Conservation (phyloP, 2,329 filamentous ascomycete genomes). For the Pyrenophora teres region DNA sequence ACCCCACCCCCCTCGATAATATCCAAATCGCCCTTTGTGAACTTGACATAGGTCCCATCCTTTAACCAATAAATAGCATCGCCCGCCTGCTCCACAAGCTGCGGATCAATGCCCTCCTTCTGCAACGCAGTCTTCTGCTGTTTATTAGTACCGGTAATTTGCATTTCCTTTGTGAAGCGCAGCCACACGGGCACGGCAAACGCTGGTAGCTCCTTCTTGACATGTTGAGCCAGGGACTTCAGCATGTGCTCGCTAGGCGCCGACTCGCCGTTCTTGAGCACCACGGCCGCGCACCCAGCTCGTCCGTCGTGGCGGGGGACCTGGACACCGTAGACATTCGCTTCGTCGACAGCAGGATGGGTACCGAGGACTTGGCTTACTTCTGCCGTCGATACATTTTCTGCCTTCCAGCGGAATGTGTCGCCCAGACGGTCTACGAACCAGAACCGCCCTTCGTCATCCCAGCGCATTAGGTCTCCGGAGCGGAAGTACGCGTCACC, state of each 20-base stretch:
- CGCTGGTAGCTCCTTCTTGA: conserved; percentile 44
- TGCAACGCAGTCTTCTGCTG: conserved; percentile 51
- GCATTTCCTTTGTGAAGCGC: conserved; percentile 46
- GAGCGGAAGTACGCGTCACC: conserved; percentile 48
- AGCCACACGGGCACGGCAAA: conserved; percentile 55
- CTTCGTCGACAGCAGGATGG: conserved; percentile 48
- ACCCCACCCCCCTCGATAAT: conserved; percentile 32
- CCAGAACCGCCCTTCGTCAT: conserved; percentile 42
- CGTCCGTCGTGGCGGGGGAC: conserved; percentile 52
- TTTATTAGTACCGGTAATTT: conserved; percentile 55
- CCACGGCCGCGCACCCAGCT: conserved; percentile 52
- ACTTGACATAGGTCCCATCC: conserved; percentile 34
- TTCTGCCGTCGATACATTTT: conserved; percentile 54
- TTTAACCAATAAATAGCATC: conserved; percentile 51
- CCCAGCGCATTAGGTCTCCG: conserved; percentile 42
- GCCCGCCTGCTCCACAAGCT: conserved; percentile 41
- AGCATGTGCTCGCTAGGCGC: conserved; percentile 21
- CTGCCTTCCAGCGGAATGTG: conserved; percentile 51
- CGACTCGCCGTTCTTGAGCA: conserved; percentile 28
- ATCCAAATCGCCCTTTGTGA: conserved; percentile 32
- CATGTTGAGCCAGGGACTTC: conserved; percentile 42
- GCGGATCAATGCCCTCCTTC: conserved; percentile 50
- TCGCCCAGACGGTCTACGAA: conserved; percentile 49
- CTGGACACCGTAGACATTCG: conserved; percentile 53
- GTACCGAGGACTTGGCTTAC: conserved; percentile 49